phyloP scores from a whole-genome alignment of 257 asterid species.

The Nyctanthes arbortristis region DNA sequence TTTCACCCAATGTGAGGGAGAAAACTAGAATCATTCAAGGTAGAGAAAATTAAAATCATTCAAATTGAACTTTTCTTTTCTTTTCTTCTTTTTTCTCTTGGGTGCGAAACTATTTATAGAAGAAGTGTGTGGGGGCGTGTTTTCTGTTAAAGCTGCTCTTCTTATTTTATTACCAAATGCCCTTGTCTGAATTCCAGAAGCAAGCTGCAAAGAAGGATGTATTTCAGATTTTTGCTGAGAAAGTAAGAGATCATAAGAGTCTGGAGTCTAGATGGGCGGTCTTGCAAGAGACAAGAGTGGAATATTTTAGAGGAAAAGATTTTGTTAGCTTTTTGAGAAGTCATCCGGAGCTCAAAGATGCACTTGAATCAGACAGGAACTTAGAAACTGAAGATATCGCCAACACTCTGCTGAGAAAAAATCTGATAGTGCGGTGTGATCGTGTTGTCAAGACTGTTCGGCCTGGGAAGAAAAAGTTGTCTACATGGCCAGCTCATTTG shows the following conservation, averaged over 20 bases:
- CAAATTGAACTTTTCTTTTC: too few species aligned
- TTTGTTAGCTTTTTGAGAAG: constrained; percentile 75
- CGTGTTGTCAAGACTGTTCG: constrained; percentile 94
- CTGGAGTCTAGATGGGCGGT: constrained; percentile 98
- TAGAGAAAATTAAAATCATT: too few species aligned
- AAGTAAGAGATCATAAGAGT: constrained; percentile 92
- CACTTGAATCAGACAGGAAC: constrained; percentile 72
- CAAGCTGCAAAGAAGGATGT: constrained; percentile 77
- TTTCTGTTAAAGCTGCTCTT: not conserved
- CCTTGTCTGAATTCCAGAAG: constrained; percentile 63
- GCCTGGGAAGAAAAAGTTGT: constrained; percentile 90
- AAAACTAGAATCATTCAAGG: too few species aligned
- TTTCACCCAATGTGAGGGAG: too few species aligned
- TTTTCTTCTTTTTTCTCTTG: too few species aligned
- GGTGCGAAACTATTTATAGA: constrained; percentile 7
- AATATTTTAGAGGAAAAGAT: constrained; percentile 95
- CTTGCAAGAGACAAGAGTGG: constrained; percentile 97
- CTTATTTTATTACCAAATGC: constrained; percentile 10
- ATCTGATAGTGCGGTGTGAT: constrained; percentile 88
- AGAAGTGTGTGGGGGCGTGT: constrained; percentile 11
- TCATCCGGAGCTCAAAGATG: constrained; percentile 74
- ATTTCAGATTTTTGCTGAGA: constrained; percentile 90
- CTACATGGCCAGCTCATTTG: constrained; percentile 98
- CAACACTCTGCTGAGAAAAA: constrained; percentile 71
- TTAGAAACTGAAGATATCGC: constrained; percentile 82